Percentiles rank a stretch among this genome's conserved stretches.
Evolutionary conservation across 2,329 filamentous ascomycete genomes (phyloP).

Genomic region (Bipolaris victoriae): DNA sequence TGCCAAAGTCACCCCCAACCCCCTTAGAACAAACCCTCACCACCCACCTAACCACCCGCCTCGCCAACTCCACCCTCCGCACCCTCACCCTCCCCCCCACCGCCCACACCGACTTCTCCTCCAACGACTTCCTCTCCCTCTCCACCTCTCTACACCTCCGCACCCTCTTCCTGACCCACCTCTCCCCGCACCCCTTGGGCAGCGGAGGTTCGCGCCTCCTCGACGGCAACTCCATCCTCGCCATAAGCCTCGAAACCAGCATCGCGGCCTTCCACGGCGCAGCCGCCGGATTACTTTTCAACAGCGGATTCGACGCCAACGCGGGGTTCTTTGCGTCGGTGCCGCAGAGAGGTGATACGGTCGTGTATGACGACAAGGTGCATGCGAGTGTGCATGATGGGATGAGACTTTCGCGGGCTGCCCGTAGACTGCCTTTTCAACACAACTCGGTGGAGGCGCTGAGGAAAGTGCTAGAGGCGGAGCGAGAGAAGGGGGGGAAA

Average conservation of each 20-base stretch:
- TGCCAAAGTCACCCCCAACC: too few species aligned
- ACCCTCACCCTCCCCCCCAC: slow-evolving; percentile 33
- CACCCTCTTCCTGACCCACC: slow-evolving; percentile 62
- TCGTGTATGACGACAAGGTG: slow-evolving; percentile 74
- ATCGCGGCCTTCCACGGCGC: slow-evolving; percentile 61
- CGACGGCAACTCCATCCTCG: slow-evolving; percentile 68
- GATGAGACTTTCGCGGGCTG: slow-evolving; percentile 69
- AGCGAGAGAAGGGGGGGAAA: neutral
- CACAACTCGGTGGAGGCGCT: slow-evolving; percentile 60
- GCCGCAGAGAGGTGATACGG: slow-evolving; percentile 55
- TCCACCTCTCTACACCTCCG: slow-evolving; percentile 48
- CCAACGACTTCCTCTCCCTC: slow-evolving; percentile 70
- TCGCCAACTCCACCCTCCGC: slow-evolving; percentile 42
- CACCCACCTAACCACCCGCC: slow-evolving; percentile 48
- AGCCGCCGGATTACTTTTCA: slow-evolving; percentile 64
- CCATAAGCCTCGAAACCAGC: slow-evolving; percentile 46
- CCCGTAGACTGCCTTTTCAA: slow-evolving; percentile 56
- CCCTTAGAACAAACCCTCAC: slow-evolving; percentile 32
- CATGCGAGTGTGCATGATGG: slow-evolving; percentile 80
- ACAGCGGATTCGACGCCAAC: slow-evolving; percentile 61
- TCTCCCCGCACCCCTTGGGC: slow-evolving; percentile 56
- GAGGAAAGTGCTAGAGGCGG: slow-evolving; percentile 48
- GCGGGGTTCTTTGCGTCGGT: slow-evolving; percentile 55
- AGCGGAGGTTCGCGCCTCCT: slow-evolving; percentile 67
- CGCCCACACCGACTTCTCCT: slow-evolving; percentile 64